Base-by-base conservation (phyloP, 176 grass and related monocot genomes). In the Triticum monococcum region DNA sequence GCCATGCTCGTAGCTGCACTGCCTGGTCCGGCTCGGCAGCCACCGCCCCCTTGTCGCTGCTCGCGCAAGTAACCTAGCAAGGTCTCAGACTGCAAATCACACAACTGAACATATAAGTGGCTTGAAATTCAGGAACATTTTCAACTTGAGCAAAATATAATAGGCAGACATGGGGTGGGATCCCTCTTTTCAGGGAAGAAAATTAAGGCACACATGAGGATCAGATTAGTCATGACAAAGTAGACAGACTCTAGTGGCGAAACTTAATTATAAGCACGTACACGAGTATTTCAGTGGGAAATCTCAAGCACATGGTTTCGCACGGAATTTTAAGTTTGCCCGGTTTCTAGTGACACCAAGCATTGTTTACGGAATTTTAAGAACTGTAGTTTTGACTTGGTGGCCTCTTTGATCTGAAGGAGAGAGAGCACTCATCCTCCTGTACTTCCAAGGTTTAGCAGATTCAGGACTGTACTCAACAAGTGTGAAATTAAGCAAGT, bases 31-130 rank as follows among this genome's bases (percentile, higher is more conserved):
- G 72, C 70, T 72, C 89, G 75, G 81, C 86, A 69, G 72, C 86
- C 43, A 46, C 43, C 86, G 25, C 60, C 86, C 3, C 92, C 97
- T 79, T 97, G 94, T 16, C 94, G 84, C 77, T 99, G 94, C 83
- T 99, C 91, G 1, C 97, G 83, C 83, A 99, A 64, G 72, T 97
- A 97, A 18, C 89, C 82, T 24, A 99, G 97, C 79, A 99, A 93
- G 76, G 90, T 95, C 81, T 95, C 97, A 9, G 97, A 89, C 97
- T 99, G 94, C 37, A 77, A 63, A 81, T 75, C 54, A 67, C 23
- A 72, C 5, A 75, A 59, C 3, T 66, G 70, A 85, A 32, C 50
- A 7, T 8, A 24, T 91, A 18, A 75, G 80, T 37, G 32, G 74
- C 68, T 45, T 3, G 54, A 12, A 43, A 32, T 56, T 56, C 14